Conservation (phyloP, 2,329 filamentous ascomycete genomes). For the Trichophaea hybrida region DNA sequence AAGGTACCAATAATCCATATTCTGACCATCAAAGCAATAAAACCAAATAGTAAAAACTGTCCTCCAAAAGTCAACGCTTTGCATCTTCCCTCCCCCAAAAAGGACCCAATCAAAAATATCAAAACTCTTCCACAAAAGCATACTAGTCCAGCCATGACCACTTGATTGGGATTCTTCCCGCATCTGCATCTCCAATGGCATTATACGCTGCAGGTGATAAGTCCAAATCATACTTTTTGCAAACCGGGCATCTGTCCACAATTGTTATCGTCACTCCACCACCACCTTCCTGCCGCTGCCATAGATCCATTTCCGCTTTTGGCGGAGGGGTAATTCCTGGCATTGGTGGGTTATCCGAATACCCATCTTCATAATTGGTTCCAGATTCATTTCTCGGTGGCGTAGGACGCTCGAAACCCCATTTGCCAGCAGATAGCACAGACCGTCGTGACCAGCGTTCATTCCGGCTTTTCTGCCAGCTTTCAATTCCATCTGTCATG, state of each 20-base stretch:
- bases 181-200: conserved; percentile 21
- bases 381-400: background rate
- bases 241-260: conserved; percentile 26
- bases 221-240: conserved; percentile 25
- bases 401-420: background rate
- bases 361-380: background rate
- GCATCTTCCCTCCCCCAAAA: background rate
- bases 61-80: background rate
- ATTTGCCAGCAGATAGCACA: background rate
- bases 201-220: conserved; percentile 25
- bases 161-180: conserved; percentile 23
- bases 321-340: conserved; percentile 15
- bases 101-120: background rate
- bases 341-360: background rate
- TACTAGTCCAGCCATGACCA: conserved; percentile 23
- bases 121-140: background rate
- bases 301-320: background rate
- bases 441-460: conserved; percentile 1
- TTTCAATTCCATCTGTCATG: background rate
- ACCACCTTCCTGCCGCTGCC: conserved; percentile 11
- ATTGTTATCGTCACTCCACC: conserved; percentile 24
- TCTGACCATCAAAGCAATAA: background rate
- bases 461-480: background rate
- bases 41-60: background rate
- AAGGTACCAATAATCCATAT: too few relatives aligned